phyloP scores from a whole-genome alignment of 2,329 filamentous ascomycete genomes.

The Pseudocercospora vitis region DNA sequence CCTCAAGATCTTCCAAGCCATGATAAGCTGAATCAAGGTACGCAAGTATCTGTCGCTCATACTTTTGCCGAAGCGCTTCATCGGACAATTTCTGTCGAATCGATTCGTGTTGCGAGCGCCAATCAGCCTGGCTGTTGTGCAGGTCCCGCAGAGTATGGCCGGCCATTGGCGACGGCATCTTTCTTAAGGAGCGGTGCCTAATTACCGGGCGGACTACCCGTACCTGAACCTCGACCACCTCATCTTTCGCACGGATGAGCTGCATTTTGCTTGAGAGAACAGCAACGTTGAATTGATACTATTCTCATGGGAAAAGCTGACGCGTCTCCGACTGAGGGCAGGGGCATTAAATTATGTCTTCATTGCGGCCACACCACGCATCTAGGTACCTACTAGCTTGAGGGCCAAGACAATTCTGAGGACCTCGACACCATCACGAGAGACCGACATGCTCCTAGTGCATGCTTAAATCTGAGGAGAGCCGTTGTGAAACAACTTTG shows the following conservation, averaged over 20 bases:
- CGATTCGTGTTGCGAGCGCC: not conserved
- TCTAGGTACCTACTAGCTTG: not conserved
- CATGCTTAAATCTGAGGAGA: conserved; percentile 4
- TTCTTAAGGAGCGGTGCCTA: not conserved
- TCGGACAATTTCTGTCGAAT: conserved; percentile 7
- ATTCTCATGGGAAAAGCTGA: conserved; percentile 1
- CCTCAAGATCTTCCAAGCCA: conserved; percentile 11
- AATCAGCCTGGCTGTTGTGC: not conserved
- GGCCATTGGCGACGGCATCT: not conserved
- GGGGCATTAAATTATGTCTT: not conserved
- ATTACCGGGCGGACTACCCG: not conserved
- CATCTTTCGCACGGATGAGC: too few species aligned
- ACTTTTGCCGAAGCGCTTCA: conserved; percentile 11
- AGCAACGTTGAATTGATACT: not conserved
- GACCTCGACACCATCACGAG: not conserved
- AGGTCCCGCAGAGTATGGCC: conserved; percentile 3
- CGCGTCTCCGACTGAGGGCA: not conserved
- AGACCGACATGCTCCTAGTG: not conserved
- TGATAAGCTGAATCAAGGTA: conserved; percentile 11
- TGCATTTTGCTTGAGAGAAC: too few species aligned
- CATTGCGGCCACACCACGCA: not conserved
- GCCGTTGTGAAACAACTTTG: not conserved
- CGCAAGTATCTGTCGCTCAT: conserved; percentile 4
- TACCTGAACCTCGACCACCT: not conserved
- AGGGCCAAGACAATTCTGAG: not conserved